phyloP scores from a whole-genome alignment of 805 yeast genomes.

The Vanderwaltozyma verrucispora region DNA sequence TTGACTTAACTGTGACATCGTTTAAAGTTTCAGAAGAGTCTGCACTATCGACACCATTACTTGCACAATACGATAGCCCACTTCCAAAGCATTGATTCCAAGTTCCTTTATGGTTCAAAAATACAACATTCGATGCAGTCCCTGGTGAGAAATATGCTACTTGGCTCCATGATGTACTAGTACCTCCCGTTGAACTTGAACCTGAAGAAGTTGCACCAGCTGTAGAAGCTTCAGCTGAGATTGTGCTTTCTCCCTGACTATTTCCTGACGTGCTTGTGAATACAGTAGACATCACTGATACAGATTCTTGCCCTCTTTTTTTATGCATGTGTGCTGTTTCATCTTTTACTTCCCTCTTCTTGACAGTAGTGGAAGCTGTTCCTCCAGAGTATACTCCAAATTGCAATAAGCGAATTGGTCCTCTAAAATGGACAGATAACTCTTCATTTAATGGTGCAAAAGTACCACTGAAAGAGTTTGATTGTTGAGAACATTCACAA shows the following conservation, averaged over 20 bases:
- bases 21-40: slow-evolving; percentile 54
- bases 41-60: slow-evolving; percentile 70
- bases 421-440: slow-evolving; percentile 68
- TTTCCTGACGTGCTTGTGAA: neutral
- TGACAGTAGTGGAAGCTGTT: slow-evolving; percentile 32
- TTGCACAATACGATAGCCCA: slow-evolving; percentile 74
- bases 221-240: slow-evolving; percentile 15
- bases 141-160: slow-evolving; percentile 67
- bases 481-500: slow-evolving; percentile 56
- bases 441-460: slow-evolving; percentile 61
- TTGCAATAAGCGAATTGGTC: slow-evolving; percentile 51
- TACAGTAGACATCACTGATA: slow-evolving; percentile 15
- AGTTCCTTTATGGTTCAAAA: slow-evolving; percentile 78
- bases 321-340: slow-evolving; percentile 37
- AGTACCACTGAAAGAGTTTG: slow-evolving; percentile 50
- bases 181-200: neutral
- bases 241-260: neutral
- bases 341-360: slow-evolving; percentile 33
- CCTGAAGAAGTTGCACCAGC: slow-evolving; percentile 19
- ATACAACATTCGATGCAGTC: slow-evolving; percentile 56
- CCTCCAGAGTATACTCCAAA: slow-evolving; percentile 83
- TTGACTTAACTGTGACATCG: slow-evolving; percentile 59
- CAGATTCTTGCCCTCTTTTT: slow-evolving; percentile 41
- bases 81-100: slow-evolving; percentile 84
- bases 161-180: slow-evolving; percentile 52